Base-by-base conservation (phyloP, 2,329 filamentous ascomycete genomes). In the Blumeria graminis region DNA sequence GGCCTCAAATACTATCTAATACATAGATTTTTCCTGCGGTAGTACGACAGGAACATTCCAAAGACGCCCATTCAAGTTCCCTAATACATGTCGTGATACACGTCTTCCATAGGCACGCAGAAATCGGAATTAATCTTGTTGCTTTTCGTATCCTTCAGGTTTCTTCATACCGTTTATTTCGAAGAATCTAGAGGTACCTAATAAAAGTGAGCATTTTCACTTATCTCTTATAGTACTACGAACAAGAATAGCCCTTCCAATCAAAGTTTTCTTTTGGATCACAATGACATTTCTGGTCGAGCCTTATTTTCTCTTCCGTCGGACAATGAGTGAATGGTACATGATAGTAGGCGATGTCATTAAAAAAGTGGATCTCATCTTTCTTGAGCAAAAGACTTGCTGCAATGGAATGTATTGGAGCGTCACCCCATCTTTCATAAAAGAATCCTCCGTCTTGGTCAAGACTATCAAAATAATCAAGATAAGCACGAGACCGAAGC, bases 231-330 rank as follows among this genome's bases (percentile, higher is more conserved):
- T 32, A 16, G n/a, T 0, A 10, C 16, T 18, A 74, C 86, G 74
- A 78, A 93, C 89, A 96, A 68, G 87, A 94, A 69, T 95, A 96
- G 55, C 86, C 85, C 71, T 94, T 95, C 93, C 93, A 98, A 71
- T 98, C 92, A 74, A 98, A 98, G 74, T 98, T 98, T 58, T 96
- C 86, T 65, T 83, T 82, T 7, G 92, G 90, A 66, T 98, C 88
- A 72, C 92, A 98, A 70, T 89, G 84, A 70, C 92, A 98, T 68
- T 86, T 89, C 62, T 90, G 79, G 62, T 94, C 83, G 56, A 89
- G 69, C 61, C 89, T 80, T 56, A 77, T 80, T 71, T 94, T 77
- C 71, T 96, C 87, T 56, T 84, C 85, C 0, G 88, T 94, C 1
- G 92, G 92, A 70, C 92, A 98, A 71, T 98, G 92, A 4, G 89